These are phyloP conservation scores for Royoungia palumana DNA, from an alignment of 768 basidiomycete genomes.

Conservation along the genomic window DNA sequence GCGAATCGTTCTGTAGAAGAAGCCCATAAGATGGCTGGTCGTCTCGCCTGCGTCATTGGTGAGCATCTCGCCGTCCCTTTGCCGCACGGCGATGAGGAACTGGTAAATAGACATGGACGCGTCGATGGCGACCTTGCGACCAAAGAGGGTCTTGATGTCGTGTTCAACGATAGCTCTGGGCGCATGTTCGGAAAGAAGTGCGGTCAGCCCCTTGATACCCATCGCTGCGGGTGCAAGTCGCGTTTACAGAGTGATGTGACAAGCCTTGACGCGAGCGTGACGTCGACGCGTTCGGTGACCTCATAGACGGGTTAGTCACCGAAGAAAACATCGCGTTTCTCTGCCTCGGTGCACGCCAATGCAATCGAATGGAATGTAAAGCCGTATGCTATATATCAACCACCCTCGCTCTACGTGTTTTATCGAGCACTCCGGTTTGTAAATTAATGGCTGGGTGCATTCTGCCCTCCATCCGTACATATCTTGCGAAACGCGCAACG, in stretches of 20 bases:
- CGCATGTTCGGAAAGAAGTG: constrained; percentile 84
- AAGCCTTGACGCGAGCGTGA: constrained; percentile 16
- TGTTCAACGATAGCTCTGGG: constrained; percentile 85
- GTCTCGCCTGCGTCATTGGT: constrained; percentile 98
- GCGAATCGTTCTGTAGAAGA: constrained; percentile 95
- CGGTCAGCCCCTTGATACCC: constrained; percentile 97
- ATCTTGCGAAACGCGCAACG: too few relatives aligned
- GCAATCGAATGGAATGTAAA: too few relatives aligned
- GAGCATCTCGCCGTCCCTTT: constrained; percentile 93
- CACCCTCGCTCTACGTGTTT: too few relatives aligned
- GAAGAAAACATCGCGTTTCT: too few relatives aligned
- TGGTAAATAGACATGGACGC: constrained; percentile 98
- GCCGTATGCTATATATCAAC: too few relatives aligned
- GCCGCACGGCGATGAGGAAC: constrained; percentile 96
- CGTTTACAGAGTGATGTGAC: constrained; percentile 9
- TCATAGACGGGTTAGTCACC: too few relatives aligned
- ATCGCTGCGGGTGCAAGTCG: constrained; percentile 34
- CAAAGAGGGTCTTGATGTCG: constrained; percentile 96
- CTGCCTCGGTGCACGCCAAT: too few relatives aligned
- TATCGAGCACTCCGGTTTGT: too few relatives aligned
- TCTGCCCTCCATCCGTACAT: too few relatives aligned
- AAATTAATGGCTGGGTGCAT: too few relatives aligned
- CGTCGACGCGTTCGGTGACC: constrained; percentile 4
- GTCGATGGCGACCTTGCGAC: constrained; percentile 97
- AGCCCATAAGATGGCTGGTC: constrained; percentile 97